Conservation (phyloP, 108 stramenopile genomes). For the Nitzschia sp. region DNA sequence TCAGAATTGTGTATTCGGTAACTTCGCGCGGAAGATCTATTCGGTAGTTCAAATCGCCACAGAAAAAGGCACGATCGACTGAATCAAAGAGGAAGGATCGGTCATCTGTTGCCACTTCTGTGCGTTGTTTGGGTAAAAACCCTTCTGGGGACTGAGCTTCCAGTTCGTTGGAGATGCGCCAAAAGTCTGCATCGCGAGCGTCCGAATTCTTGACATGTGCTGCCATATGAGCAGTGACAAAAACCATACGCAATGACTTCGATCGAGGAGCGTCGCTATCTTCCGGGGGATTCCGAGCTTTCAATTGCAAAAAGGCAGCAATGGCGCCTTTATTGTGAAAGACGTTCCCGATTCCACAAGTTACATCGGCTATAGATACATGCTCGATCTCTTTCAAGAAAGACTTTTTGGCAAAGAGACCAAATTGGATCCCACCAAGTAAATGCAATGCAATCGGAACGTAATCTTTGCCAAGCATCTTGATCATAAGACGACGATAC, state of each 20-base stretch:
- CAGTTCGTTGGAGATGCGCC: conserved; percentile 78
- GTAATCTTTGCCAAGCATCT: conserved; percentile 74
- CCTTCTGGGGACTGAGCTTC: conserved; percentile 79
- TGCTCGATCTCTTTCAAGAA: conserved; percentile 71
- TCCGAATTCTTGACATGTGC: conserved; percentile 88
- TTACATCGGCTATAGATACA: conserved; percentile 77
- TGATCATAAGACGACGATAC: conserved; percentile 72
- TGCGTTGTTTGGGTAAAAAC: conserved; percentile 48
- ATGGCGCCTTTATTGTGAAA: conserved; percentile 93
- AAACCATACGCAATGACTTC: conserved; percentile 70
- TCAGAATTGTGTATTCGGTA: conserved; percentile 51
- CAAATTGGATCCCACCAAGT: conserved; percentile 89
- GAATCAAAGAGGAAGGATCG: conserved; percentile 60
- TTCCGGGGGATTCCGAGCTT: conserved; percentile 31
- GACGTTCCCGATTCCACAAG: conserved; percentile 89
- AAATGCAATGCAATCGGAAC: conserved; percentile 84
- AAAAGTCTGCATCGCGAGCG: conserved; percentile 82
- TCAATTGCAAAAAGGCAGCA: conserved; percentile 70
- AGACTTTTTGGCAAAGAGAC: conserved; percentile 72
- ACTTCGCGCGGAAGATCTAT: conserved; percentile 79
- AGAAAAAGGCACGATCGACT: conserved; percentile 78
- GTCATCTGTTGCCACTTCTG: conserved; percentile 20
- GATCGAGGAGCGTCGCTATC: conserved; percentile 4
- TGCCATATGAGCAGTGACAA: conserved; percentile 84
- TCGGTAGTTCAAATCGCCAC: conserved; percentile 88